Conservation (phyloP, 805 yeast genomes). For the Candida qinlingensis region DNA sequence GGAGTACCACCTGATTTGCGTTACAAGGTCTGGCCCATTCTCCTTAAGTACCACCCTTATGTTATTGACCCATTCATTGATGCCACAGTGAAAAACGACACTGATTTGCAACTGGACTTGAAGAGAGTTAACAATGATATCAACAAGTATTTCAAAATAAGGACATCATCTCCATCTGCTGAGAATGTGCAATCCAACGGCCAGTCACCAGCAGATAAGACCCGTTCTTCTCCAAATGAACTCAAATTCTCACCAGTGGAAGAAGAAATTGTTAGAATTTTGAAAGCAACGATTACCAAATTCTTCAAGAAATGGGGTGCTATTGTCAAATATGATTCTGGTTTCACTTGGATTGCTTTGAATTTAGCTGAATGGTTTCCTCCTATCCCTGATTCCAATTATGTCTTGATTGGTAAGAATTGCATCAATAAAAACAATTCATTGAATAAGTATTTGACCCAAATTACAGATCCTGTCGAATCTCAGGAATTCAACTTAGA, state of each 20-base stretch:
- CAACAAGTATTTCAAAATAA: slow-evolving; percentile 49
- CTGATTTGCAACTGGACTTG: slow-evolving; percentile 25
- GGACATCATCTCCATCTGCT: slow-evolving; percentile 10
- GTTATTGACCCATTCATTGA: slow-evolving; percentile 72
- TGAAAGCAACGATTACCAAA: slow-evolving; percentile 55
- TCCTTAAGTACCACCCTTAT: slow-evolving; percentile 79
- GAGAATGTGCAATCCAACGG: background rate
- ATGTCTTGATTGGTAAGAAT: slow-evolving; percentile 23
- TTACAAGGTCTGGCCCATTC: slow-evolving; percentile 76
- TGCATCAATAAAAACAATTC: slow-evolving; percentile 14
- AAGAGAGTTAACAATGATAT: slow-evolving; percentile 49
- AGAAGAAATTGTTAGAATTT: slow-evolving; percentile 44
- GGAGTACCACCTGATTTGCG: slow-evolving; percentile 85
- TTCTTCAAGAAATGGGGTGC: slow-evolving; percentile 78
- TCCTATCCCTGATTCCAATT: slow-evolving; percentile 28
- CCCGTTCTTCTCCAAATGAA: slow-evolving; percentile 11
- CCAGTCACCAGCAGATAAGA: background rate
- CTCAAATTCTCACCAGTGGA: slow-evolving; percentile 32
- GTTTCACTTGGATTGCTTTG: slow-evolving; percentile 82
- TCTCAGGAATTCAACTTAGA: slow-evolving; percentile 20
- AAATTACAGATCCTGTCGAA: slow-evolving; percentile 10
- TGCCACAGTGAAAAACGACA: slow-evolving; percentile 32
- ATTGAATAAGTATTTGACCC: slow-evolving; percentile 19
- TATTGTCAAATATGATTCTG: slow-evolving; percentile 70
- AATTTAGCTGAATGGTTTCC: slow-evolving; percentile 89